Conservation (phyloP, 164 flowering plant species). For the Santalum album region DNA sequence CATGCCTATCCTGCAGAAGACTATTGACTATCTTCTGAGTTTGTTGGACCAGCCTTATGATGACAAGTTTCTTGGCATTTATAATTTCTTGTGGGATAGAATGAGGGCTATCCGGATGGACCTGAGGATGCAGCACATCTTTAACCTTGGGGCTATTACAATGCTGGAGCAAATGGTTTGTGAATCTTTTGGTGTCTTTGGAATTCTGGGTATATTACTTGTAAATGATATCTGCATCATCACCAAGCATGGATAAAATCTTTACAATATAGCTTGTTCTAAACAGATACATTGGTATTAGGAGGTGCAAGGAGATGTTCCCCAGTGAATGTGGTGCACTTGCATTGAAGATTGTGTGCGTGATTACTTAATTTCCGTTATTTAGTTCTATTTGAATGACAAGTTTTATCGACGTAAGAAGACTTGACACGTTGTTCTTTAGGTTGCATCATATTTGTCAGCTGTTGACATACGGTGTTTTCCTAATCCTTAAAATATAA, state of each 20-base stretch:
- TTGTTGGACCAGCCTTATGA: conserved; percentile 80
- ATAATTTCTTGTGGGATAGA: conserved; percentile 97
- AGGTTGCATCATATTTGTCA: too few species aligned
- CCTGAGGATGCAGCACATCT: conserved; percentile 92
- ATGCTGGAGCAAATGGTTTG: conserved; percentile 98
- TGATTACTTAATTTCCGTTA: too few species aligned
- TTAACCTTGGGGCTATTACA: conserved; percentile 52
- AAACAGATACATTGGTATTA: background rate
- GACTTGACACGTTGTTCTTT: too few species aligned
- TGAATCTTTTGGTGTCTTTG: conserved; percentile 8
- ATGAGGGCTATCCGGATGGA: conserved; percentile 97
- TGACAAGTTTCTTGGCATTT: conserved; percentile 68
- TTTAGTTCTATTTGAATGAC: too few species aligned
- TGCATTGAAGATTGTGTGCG: too few species aligned
- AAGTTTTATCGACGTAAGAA: too few species aligned
- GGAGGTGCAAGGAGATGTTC: too few species aligned
- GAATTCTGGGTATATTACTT: background rate
- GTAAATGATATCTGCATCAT: conserved; percentile 3
- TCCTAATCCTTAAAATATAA: too few species aligned
- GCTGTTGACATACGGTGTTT: too few species aligned
- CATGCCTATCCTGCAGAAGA: conserved; percentile 82
- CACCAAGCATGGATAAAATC: background rate
- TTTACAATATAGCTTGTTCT: background rate
- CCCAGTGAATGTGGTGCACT: too few species aligned
- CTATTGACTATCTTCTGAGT: conserved; percentile 67